Evolutionary conservation across 2,329 filamentous ascomycete species (phyloP).

Genomic region (Thelonectria discophora): DNA sequence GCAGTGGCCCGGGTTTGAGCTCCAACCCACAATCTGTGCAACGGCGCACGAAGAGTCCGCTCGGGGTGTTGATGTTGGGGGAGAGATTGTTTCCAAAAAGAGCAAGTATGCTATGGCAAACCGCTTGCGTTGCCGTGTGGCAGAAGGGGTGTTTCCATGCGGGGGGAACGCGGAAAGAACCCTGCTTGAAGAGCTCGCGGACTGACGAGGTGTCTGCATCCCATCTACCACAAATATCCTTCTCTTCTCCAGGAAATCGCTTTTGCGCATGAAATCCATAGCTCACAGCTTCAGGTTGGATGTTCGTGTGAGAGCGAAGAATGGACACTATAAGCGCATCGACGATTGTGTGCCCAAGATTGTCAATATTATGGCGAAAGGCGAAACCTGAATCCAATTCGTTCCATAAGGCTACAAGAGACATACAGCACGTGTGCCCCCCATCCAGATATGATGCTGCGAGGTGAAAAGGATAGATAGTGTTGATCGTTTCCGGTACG

Average conservation of each 20-base stretch:
- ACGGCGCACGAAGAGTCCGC: slow-evolving; percentile 1
- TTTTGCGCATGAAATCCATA: background rate
- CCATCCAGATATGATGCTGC: slow-evolving; percentile 9
- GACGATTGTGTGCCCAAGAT: background rate
- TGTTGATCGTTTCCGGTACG: background rate
- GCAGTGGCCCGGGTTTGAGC: slow-evolving; percentile 9
- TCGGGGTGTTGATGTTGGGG: background rate
- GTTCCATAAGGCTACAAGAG: rapidly evolving
- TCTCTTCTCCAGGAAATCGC: slow-evolving; percentile 1
- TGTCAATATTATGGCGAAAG: background rate
- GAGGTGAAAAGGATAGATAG: background rate
- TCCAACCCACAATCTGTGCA: background rate
- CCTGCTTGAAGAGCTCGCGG: background rate
- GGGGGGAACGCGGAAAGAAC: background rate
- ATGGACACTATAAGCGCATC: background rate
- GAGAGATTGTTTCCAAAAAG: background rate
- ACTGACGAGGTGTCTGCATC: slow-evolving; percentile 3
- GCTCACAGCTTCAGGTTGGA: background rate
- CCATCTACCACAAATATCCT: slow-evolving; percentile 13
- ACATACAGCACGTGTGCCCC: background rate
- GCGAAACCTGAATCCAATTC: background rate
- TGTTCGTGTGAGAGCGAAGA: slow-evolving; percentile 1
- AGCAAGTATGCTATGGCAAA: background rate
- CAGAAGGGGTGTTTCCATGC: slow-evolving; percentile 14
- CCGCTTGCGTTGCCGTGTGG: slow-evolving; percentile 3